These are phyloP conservation scores for Paxillus ammoniavirescens DNA, from an alignment of 768 basidiomycete species.

Conservation along the genomic window DNA sequence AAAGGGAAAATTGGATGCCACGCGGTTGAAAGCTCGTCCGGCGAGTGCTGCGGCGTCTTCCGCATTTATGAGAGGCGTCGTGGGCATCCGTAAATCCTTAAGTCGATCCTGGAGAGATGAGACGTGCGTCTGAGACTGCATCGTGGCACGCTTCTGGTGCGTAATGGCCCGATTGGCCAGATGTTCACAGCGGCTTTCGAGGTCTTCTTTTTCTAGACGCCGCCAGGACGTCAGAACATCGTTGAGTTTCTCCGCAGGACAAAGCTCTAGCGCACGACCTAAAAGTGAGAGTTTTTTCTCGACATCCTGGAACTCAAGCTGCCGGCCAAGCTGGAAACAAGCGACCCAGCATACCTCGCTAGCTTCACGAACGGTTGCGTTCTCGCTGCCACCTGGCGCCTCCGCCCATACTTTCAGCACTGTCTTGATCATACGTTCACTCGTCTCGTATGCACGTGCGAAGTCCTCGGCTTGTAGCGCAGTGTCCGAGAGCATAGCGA, in stretches of 20 bases:
- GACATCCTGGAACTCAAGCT: slow-evolving; percentile 70
- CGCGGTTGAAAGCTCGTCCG: slow-evolving; percentile 71
- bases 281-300: slow-evolving; percentile 67
- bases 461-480: slow-evolving; percentile 86
- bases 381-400: slow-evolving; percentile 27
- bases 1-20: slow-evolving; percentile 76
- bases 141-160: slow-evolving; percentile 12
- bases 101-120: slow-evolving; percentile 61
- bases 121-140: slow-evolving; percentile 35
- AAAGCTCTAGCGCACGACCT: slow-evolving; percentile 81
- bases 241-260: slow-evolving; percentile 75
- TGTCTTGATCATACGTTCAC: slow-evolving; percentile 65
- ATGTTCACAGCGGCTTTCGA: slow-evolving; percentile 48
- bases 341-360: slow-evolving; percentile 87
- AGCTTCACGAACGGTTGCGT: slow-evolving; percentile 52
- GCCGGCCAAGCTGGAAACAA: slow-evolving; percentile 84
- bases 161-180: slow-evolving; percentile 25
- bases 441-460: slow-evolving; percentile 65
- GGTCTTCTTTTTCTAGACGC: slow-evolving; percentile 65
- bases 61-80: slow-evolving; percentile 64
- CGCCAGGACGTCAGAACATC: slow-evolving; percentile 81
- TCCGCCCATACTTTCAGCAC: slow-evolving; percentile 50
- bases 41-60: slow-evolving; percentile 82
- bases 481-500: slow-evolving; percentile 90
- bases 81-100: slow-evolving; percentile 65